Conservation (phyloP, 306 rosid genomes). For the Urtica urens region DNA sequence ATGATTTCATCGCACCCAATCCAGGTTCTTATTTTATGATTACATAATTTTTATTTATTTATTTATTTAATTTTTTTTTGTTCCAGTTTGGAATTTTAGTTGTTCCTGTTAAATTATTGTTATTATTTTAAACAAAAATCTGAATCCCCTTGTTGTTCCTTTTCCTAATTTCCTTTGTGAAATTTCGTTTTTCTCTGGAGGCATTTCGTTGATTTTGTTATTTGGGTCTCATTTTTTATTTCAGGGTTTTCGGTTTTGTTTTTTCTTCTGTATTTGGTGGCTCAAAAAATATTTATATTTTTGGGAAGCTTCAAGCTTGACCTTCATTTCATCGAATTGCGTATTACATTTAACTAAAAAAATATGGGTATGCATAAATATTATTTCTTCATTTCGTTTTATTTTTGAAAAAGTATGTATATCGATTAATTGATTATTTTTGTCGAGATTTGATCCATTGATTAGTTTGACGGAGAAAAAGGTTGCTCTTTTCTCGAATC, state of each 20-base stretch:
- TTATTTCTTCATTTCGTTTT: too few relatives aligned
- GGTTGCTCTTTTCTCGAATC: too few relatives aligned
- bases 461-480: too few relatives aligned
- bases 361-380: too few relatives aligned
- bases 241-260: conserved; percentile 23
- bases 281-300: conserved; percentile 26
- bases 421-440: too few relatives aligned
- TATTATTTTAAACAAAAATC: conserved; percentile 4
- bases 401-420: too few relatives aligned
- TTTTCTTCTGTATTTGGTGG: conserved; percentile 30
- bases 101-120: conserved; percentile 1
- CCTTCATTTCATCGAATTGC: conserved; percentile 18
- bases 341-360: conserved; percentile 20
- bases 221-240: conserved; percentile 24
- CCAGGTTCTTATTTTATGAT: conserved; percentile 2
- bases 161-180: conserved; percentile 13
- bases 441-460: too few relatives aligned
- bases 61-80: conserved; percentile 5
- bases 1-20: neutral
- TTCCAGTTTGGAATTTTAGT: conserved; percentile 5
- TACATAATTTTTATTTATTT: too few relatives aligned
- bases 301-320: too few relatives aligned
- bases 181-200: conserved; percentile 21
- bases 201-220: conserved; percentile 26
- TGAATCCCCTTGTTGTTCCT: conserved; percentile 1